A percentile compares a stretch with the other conserved stretches of the same genome.
phyloP scores from a whole-genome alignment of 73 alveolate species.

The Uronychia setigera region DNA sequence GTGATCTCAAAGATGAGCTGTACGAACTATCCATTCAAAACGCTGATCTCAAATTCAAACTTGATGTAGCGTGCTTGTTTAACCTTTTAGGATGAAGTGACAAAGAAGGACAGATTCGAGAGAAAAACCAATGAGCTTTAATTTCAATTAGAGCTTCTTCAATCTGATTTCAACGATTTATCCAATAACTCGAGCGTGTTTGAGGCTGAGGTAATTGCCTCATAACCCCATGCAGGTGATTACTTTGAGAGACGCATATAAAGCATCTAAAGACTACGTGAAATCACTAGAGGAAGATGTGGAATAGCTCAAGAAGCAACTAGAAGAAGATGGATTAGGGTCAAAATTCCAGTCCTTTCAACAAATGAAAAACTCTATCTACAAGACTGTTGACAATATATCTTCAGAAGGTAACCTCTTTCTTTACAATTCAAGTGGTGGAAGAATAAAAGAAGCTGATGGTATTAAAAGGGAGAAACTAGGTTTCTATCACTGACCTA shows the following conservation, averaged over 20 bases:
- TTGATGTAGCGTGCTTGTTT: neutral
- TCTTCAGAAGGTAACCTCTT: neutral
- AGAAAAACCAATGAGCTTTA: neutral
- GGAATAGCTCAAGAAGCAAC: neutral
- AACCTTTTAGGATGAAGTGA: neutral
- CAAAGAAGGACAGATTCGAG: neutral
- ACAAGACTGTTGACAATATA: neutral
- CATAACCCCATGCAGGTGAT: neutral
- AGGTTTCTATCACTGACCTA: neutral
- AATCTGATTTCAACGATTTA: neutral
- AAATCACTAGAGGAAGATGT: neutral
- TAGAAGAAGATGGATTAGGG: neutral
- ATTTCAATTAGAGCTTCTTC: neutral
- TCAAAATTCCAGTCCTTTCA: neutral
- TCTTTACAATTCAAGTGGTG: neutral
- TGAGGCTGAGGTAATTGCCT: neutral
- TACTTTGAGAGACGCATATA: neutral
- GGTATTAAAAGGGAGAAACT: neutral
- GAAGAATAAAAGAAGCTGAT: neutral
- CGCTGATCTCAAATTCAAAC: neutral
- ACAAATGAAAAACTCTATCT: neutral
- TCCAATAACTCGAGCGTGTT: conserved; percentile 1
- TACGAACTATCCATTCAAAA: neutral
- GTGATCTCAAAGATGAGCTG: neutral
- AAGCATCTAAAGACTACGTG: neutral